Percentiles rank a stretch among this genome's conserved stretches.
phyloP scores from a whole-genome alignment of 192 early-diverging fungal genomes.

The Cetraspora pellucida region DNA sequence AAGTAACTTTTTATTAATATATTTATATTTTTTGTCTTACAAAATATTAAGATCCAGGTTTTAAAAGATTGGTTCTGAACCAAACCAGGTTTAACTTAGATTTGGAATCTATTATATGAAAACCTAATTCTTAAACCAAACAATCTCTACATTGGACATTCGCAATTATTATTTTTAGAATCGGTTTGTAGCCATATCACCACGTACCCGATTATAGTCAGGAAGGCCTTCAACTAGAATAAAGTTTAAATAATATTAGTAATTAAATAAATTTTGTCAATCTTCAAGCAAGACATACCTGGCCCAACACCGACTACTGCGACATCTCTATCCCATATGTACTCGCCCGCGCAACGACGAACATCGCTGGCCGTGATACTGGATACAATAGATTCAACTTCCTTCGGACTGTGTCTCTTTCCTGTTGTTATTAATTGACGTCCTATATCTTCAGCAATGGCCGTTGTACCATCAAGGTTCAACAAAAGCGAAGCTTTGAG shows the following conservation, averaged over 20 bases:
- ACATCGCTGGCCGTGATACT: constrained; percentile 85
- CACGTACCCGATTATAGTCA: constrained; percentile 87
- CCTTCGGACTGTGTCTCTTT: constrained; percentile 84
- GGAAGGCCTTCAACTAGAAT: constrained; percentile 75
- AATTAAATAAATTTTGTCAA: not conserved
- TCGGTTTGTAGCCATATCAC: constrained; percentile 81
- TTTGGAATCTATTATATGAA: too few relatives aligned
- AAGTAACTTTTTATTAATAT: too few relatives aligned
- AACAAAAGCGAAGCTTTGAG: constrained; percentile 93
- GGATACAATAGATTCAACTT: constrained; percentile 86
- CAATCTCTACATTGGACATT: too few relatives aligned
- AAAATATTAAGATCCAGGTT: too few relatives aligned
- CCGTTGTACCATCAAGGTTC: constrained; percentile 90
- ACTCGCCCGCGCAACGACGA: constrained; percentile 81
- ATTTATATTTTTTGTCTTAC: too few relatives aligned
- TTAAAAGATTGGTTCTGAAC: too few relatives aligned
- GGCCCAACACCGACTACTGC: constrained; percentile 82
- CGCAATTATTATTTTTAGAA: constrained; percentile 46
- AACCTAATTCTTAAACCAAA: too few relatives aligned
- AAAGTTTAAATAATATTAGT: constrained; percentile 6
- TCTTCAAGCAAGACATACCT: not conserved
- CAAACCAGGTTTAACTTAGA: too few relatives aligned
- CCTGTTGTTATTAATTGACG: constrained; percentile 93
- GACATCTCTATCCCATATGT: constrained; percentile 89
- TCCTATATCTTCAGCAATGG: constrained; percentile 97